These are phyloP conservation scores for Proliferodiscus dingleyae DNA, from an alignment of 2,329 filamentous ascomycete species.

Conservation along the genomic window DNA sequence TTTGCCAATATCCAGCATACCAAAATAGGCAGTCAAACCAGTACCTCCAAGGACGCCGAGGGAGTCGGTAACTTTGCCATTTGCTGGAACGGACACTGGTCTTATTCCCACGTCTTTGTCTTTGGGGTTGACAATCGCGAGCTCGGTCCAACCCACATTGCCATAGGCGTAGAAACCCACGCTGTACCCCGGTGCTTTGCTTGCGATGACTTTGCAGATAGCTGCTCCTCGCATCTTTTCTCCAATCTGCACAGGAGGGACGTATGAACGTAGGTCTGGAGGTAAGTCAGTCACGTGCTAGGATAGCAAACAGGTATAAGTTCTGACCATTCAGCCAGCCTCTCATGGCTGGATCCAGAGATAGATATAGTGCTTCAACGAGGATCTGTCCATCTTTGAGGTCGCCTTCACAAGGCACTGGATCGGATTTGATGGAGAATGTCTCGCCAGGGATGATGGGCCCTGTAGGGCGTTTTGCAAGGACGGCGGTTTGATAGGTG, in stretches of 20 bases:
- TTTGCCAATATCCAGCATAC: slow-evolving; percentile 63
- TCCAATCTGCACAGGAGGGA: slow-evolving; percentile 63
- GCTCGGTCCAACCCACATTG: slow-evolving; percentile 60
- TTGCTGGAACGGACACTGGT: slow-evolving; percentile 36
- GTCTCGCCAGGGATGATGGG: slow-evolving; percentile 62
- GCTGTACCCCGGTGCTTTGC: slow-evolving; percentile 49
- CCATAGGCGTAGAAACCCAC: slow-evolving; percentile 55
- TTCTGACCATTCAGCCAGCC: slow-evolving; percentile 58
- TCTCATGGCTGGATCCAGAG: slow-evolving; percentile 72
- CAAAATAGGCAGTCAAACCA: slow-evolving; percentile 72
- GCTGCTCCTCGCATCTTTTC: slow-evolving; percentile 62
- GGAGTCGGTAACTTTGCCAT: slow-evolving; percentile 49
- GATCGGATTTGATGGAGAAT: slow-evolving; percentile 49
- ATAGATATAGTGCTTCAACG: slow-evolving; percentile 57
- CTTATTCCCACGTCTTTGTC: slow-evolving; percentile 43
- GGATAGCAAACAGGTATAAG: neutral
- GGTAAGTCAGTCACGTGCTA: slow-evolving; percentile 6
- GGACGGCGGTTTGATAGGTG: slow-evolving; percentile 41
- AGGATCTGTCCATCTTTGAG: slow-evolving; percentile 63
- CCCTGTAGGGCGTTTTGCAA: slow-evolving; percentile 58
- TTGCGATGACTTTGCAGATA: slow-evolving; percentile 58
- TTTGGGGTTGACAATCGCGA: slow-evolving; percentile 52
- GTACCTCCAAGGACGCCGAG: slow-evolving; percentile 61
- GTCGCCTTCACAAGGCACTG: slow-evolving; percentile 40
- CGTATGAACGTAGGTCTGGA: slow-evolving; percentile 51